A percentile compares a stretch with the other conserved stretches of the same genome.
phyloP scores from a whole-genome alignment of 2,329 filamentous ascomycete species.

The Aspergillus brasiliensis region DNA sequence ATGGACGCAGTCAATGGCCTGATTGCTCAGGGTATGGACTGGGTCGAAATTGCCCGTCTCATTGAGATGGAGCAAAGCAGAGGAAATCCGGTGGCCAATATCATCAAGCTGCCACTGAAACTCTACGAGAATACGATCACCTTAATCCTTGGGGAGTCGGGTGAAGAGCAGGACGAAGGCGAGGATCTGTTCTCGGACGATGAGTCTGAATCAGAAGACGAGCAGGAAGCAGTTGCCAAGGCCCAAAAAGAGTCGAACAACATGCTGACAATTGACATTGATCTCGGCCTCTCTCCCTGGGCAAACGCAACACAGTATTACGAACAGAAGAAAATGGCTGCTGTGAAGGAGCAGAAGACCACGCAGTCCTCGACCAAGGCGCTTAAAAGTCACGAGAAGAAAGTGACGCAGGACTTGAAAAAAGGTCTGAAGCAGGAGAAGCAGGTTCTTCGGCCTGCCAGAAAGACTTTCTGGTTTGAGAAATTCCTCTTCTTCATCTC shows the following conservation, averaged over 20 bases:
- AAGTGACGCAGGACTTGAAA: conserved; percentile 82
- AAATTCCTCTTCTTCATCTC: conserved; percentile 97
- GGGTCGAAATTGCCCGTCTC: conserved; percentile 85
- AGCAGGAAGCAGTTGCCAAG: conserved; percentile 30
- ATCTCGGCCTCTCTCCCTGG: conserved; percentile 80
- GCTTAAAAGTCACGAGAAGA: conserved; percentile 85
- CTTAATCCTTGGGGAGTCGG: conserved; percentile 72
- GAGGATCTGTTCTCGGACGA: conserved; percentile 66
- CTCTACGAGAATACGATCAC: conserved; percentile 88
- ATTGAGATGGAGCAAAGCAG: conserved; percentile 83
- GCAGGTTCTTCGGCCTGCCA: conserved; percentile 76
- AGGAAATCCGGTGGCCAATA: conserved; percentile 80
- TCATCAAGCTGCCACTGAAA: conserved; percentile 85
- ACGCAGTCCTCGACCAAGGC: conserved; percentile 77
- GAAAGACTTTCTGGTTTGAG: conserved; percentile 91
- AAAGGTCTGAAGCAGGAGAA: conserved; percentile 91
- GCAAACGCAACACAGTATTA: conserved; percentile 91
- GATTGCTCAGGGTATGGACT: conserved; percentile 95
- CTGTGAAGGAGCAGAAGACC: conserved; percentile 85
- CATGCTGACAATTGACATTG: conserved; percentile 75
- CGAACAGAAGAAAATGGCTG: conserved; percentile 80
- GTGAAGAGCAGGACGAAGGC: conserved; percentile 64
- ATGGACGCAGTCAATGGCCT: conserved; percentile 89
- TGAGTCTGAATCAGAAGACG: conserved; percentile 50
- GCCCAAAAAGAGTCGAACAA: conserved; percentile 38